Conservation (phyloP, 2,329 filamentous ascomycete species). For the Phialophora expanda region DNA sequence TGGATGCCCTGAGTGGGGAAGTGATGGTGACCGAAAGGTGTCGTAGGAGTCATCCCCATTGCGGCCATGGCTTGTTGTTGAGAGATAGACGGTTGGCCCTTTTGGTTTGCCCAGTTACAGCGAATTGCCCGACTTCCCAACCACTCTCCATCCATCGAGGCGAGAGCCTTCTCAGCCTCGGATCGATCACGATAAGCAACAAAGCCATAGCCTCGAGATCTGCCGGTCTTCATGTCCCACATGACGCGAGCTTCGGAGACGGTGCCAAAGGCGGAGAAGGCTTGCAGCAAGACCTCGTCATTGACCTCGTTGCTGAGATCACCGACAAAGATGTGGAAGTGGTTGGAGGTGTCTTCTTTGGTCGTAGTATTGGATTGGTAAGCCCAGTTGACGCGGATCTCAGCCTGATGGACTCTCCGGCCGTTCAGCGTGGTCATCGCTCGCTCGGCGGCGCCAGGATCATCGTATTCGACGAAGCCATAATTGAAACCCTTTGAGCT, state of each 20-base stretch:
- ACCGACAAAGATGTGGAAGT: conserved; percentile 99
- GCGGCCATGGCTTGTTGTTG: conserved; percentile 96
- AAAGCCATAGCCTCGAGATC: conserved; percentile 96
- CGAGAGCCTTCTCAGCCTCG: conserved; percentile 94
- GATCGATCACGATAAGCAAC: conserved; percentile 93
- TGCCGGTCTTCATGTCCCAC: conserved; percentile 99
- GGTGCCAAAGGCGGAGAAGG: conserved; percentile 92
- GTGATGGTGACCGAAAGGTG: conserved; percentile 94
- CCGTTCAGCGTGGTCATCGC: conserved; percentile 98
- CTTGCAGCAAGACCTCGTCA: conserved; percentile 89
- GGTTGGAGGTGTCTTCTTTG: conserved; percentile 97
- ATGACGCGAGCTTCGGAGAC: conserved; percentile 98
- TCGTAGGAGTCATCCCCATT: conserved; percentile 98
- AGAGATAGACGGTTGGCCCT: conserved; percentile 98
- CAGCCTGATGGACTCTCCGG: conserved; percentile 91
- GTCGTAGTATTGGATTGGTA: conserved; percentile 93
- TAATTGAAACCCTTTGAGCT: conserved; percentile 98
- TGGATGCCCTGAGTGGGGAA: conserved; percentile 96
- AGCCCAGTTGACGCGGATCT: conserved; percentile 99
- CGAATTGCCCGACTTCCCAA: conserved; percentile 96
- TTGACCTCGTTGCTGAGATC: conserved; percentile 99
- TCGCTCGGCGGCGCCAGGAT: conserved; percentile 92
- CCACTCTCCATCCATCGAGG: conserved; percentile 99
- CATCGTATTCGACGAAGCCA: conserved; percentile 98
- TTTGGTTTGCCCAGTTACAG: conserved; percentile 99